Base-by-base conservation (phyloP, 768 basidiomycete genomes). In the Pisolithus sp. region DNA sequence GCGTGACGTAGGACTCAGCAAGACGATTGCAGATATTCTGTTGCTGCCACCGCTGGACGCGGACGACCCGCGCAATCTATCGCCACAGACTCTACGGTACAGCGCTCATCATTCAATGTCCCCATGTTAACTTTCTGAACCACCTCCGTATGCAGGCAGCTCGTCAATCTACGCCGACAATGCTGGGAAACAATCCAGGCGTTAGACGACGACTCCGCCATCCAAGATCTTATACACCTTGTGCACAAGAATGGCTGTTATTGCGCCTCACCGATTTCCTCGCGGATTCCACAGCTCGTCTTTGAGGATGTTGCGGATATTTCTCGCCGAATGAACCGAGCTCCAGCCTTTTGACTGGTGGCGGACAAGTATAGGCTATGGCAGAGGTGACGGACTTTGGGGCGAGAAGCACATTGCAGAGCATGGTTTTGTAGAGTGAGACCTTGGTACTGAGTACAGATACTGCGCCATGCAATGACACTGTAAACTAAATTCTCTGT, bases 181-280 rank as follows among this genome's bases (percentile, higher is more conserved):
- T 47, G 17, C 20, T n/a, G 36, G 46, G 7, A 9, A 3, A 36
- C 13, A 7, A 47, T 47, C 18, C 20, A 23, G 34, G 20, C 43
- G 23, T 47, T 46, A 28, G 50, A 54, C 37, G 20, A 54, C 21
- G 41, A 41, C 12, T 31, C 8, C 10, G 20, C 21, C n/a, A 36
- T 34, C 23, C 30, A 21, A 18, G 56, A 54, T 23, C 51, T 70
- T 5, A 52, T 59, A 2, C 53, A 54, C 5, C 53, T 51, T 1
- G 43, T 67, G 4, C 58, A 59, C 20, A 37, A 48, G 31, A 24
- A 37, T 9, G 13, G 26, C 1, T 5, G 13, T 28, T 13, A 45
- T 17, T 5, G 8, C 17, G 17, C 24, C 17, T 7, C 13, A 0
- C 43, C 23, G 15, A 8, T 45, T 28, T 6, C 43, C 15, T 17